A percentile compares a stretch with the other conserved stretches of the same genome.
These are phyloP conservation scores for Aphanocladium album DNA, from an alignment of 2,329 filamentous ascomycete genomes.

Conservation along the genomic window DNA sequence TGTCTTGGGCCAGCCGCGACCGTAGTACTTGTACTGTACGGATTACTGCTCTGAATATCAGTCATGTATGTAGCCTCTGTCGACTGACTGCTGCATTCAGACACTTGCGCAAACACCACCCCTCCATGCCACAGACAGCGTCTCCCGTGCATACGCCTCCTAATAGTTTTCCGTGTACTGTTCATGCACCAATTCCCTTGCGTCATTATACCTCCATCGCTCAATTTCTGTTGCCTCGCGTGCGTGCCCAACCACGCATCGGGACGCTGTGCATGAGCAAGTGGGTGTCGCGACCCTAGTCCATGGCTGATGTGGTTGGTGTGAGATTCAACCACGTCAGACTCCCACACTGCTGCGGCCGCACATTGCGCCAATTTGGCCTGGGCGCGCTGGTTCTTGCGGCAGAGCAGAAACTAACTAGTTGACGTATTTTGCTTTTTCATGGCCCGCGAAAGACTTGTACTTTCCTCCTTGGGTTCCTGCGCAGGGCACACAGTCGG, in stretches of 20 bases:
- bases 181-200: not conserved
- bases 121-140: not conserved
- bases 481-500: constrained; percentile 4
- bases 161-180: not conserved
- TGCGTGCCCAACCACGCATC: constrained; percentile 7
- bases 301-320: constrained; percentile 5
- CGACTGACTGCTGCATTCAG: not conserved
- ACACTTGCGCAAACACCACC: not conserved
- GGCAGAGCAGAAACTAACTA: not conserved
- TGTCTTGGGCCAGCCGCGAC: not conserved
- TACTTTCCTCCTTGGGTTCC: not conserved
- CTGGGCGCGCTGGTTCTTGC: not conserved
- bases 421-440: not conserved
- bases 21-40: not conserved
- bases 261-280: not conserved
- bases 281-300: not conserved
- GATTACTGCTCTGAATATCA: not conserved
- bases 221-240: not conserved
- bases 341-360: not conserved
- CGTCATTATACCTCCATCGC: not conserved
- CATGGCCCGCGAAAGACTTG: not conserved
- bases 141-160: not conserved
- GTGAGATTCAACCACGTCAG: constrained; percentile 11
- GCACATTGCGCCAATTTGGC: not conserved
- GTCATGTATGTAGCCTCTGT: not conserved